Base-by-base conservation (phyloP, 345 rosid genomes). In the Eucalyptus viminalis region DNA sequence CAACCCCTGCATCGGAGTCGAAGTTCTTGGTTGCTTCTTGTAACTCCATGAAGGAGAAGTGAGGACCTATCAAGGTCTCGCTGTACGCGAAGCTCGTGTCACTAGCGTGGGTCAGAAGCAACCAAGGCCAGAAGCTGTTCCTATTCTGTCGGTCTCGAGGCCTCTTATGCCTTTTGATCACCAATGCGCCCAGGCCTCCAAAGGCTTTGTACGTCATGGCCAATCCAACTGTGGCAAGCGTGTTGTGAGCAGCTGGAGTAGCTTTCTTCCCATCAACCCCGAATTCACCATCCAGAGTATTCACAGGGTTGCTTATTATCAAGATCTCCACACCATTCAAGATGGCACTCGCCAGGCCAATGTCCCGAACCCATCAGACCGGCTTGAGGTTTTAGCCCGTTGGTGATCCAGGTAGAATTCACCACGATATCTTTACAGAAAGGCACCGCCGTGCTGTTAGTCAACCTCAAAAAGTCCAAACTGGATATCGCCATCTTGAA, bases 111-210 rank as follows among this genome's bases (percentile, higher is more conserved):
- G 58, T 53, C 58, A 53, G 2, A 21, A 53, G 58, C 58, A 53
- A 53, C 58, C 58, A 3, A 53, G 58, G 25, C 58, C 58, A 53
- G 58, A 53, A 53, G 58, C 58, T 53, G 58, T 21, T 53, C 58
- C 58, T 53, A 53, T 53, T 53, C 58, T 21, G 58, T 50, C 87
- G 58, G 89, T 72, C 80, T 86, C 89, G 56, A 80, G 87, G 87
- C 88, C 90, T 89, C 89, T 89, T 89, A 31, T 89, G 90, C 90
- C 89, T 56, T 60, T 27, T 60, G 88, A 40, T 87, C 62, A 56
- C 29, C 62, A 56, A 56, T 56, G 62, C 27, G 29, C 62, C 29
- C 29, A 56, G 62, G 62, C 62, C 62, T 56, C 62, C 90, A 4
- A 89, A 87, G 51, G 90, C 90, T 34, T 88, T 86, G 80, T 54